Evolutionary conservation across 2,329 filamentous ascomycete species (phyloP), one percentile per base, ranked within the genome.

Genomic region (Beauveria bassiana): DNA sequence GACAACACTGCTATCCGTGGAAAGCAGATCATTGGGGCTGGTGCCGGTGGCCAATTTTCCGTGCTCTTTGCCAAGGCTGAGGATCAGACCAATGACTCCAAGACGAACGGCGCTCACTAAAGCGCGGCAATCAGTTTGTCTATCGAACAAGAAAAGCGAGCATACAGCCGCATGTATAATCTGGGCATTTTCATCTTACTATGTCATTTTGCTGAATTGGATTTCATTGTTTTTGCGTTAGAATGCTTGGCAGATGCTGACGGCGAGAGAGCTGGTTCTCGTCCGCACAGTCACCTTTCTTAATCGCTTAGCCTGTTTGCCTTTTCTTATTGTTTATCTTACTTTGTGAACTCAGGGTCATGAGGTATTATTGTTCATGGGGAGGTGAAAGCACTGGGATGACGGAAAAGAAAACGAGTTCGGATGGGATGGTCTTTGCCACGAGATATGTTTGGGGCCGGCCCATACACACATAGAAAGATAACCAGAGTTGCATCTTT

Each of bases 41-140:
- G 90, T 49, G 88, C 88, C n/a, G 93, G 93, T 66, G 92, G 92
- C 5, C 93, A 97, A 71, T 97, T 86, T 73, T 88, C 86, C 1
- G 75, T 90, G 26, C 68, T 90, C n/a, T 79, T 81, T 10, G 81
- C 81, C 59, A 70, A 71, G 63, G 67, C 75, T 26, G 70, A 71
- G 22, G 70, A 64, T 40, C 62, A 64, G 26, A 63, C 63, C 26
- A 61, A 68, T 10, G 65, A 52, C 1, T 68, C 68, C 54, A 65
- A 66, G 61, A 65, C 66, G 46, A 76, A 76, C 49, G 74, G 74
- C 16, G 40, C 18, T 22, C 43, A 62, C 38, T 63, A 56, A 64
- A 43, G 22, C 18, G 26, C 10, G 5, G 12, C 53, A 16, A 16
- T 6, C 22, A 61, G 61, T 28, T 50, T 61, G 4, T 24, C 61